Base-by-base conservation (phyloP, 805 yeast species). In the Metschnikowia kofuensis region DNA sequence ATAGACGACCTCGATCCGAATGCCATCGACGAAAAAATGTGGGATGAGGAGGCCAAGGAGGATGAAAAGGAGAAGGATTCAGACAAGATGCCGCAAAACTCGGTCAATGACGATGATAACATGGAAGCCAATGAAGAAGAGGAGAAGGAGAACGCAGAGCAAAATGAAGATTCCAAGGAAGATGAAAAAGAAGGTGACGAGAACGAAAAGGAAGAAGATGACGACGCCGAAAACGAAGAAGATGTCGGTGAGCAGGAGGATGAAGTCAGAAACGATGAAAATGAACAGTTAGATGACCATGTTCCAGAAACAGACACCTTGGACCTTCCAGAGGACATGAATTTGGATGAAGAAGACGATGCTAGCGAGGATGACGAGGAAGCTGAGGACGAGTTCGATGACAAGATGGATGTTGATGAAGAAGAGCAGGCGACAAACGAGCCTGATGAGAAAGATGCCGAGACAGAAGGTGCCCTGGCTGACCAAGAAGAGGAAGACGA, bases 11-110 rank as follows among this genome's bases (percentile, higher is more conserved):
- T 86, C 54, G 98, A 91, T 74, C 96, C 96, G 1, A 89, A 90
- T 67, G 96, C 96, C 3, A 82, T 92, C 43, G 98, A 92, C 64
- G 97, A 92, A 56, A 92, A 89, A 69, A 89, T 89, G 96, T 92
- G 98, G 96, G 94, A 92, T 61, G 97, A 91, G 60, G 90, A 92
- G 63, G 87, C 85, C 11, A 78, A 83, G 48, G 89, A 84, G 13
- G 80, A 80, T 54, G 77, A 80, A 16, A 87, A 89, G 61, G 96
- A 90, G 60, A 90, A 90, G 63, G 88, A 89, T 38, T 77, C 91
- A 8, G 96, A 90, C 28, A 73, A 79, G 49, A 68, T 82, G 70
- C 83, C 89, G 3, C 82, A 84, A 11, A 74, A 78, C 49, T 68
- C 81, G 2, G 70, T 62, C n/a, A 66, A 65, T 35, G 81, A 77